Conservation (phyloP, 441 rosid genomes). For the Gossypium laxum region DNA sequence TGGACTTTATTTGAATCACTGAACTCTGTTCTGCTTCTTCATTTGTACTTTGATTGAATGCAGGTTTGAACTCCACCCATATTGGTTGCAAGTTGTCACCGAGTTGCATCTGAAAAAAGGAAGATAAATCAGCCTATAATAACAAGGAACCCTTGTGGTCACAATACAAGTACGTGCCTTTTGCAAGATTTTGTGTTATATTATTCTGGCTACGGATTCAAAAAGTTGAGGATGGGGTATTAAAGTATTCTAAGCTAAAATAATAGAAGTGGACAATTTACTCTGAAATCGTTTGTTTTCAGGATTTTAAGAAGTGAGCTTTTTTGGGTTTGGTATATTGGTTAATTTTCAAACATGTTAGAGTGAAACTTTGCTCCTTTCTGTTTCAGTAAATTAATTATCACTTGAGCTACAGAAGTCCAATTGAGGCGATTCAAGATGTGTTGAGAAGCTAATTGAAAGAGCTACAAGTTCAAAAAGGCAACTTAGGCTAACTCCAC, state of each 20-base stretch:
- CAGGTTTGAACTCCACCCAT: slow-evolving; percentile 43
- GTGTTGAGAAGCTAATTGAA: too few relatives aligned
- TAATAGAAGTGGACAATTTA: background rate
- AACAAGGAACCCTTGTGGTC: background rate
- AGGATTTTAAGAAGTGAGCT: background rate
- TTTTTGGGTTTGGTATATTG: background rate
- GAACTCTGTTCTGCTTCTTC: slow-evolving; percentile 30
- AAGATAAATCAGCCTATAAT: too few relatives aligned
- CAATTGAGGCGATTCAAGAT: too few relatives aligned
- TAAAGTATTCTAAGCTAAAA: background rate
- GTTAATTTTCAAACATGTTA: background rate
- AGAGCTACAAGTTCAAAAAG: too few relatives aligned
- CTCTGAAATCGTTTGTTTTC: background rate
- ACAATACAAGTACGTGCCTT: background rate
- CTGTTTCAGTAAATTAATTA: too few relatives aligned
- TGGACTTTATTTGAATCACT: slow-evolving; percentile 38
- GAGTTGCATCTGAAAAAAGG: slow-evolving; percentile 37
- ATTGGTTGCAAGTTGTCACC: slow-evolving; percentile 18
- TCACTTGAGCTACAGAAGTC: too few relatives aligned
- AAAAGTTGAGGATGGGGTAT: background rate
- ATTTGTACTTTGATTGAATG: slow-evolving; percentile 21
- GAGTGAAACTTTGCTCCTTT: too few relatives aligned
- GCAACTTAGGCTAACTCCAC: too few relatives aligned
- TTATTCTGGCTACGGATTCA: background rate
- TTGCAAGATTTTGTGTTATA: background rate